These are phyloP conservation scores for Phytopythium oedochilum DNA, from an alignment of 352 stramenopile species.

Conservation along the genomic window DNA sequence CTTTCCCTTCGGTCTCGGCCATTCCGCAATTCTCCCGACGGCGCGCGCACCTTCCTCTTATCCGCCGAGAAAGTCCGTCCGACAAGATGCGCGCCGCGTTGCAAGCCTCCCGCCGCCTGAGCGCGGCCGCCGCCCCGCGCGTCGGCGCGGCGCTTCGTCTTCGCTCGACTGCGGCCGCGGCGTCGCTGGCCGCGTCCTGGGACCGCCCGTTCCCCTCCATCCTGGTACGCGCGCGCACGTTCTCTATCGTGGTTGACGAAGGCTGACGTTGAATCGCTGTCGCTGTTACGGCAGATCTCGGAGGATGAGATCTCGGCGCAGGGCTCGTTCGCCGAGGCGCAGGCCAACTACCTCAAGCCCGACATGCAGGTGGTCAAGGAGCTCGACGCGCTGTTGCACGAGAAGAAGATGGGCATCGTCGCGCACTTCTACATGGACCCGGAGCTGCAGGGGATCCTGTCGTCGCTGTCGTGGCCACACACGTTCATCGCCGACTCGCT, in stretches of 20 bases:
- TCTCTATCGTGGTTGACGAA: no score
- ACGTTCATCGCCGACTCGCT: slow-evolving; percentile 96
- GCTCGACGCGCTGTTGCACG: slow-evolving; percentile 81
- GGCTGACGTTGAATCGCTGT: no score
- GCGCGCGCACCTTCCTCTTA: not conserved
- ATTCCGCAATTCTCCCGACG: slow-evolving; percentile 11
- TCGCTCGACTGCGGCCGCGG: slow-evolving; percentile 24
- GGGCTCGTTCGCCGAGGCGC: slow-evolving; percentile 85
- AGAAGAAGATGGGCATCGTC: slow-evolving; percentile 95
- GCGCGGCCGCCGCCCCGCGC: slow-evolving; percentile 3
- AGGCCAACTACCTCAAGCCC: slow-evolving; percentile 84
- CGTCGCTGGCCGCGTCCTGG: slow-evolving; percentile 62
- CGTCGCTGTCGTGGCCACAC: slow-evolving; percentile 81
- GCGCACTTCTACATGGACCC: slow-evolving; percentile 99
- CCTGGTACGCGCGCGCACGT: slow-evolving; percentile 25
- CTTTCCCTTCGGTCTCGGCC: slow-evolving; percentile 1
- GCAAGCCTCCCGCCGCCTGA: slow-evolving; percentile 19
- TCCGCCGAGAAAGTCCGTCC: not conserved
- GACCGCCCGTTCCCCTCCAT: slow-evolving; percentile 77
- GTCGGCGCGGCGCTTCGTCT: not conserved
- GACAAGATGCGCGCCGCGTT: slow-evolving; percentile 29
- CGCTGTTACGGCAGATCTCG: no score
- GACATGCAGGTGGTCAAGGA: slow-evolving; percentile 84
- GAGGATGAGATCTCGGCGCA: slow-evolving; percentile 69
- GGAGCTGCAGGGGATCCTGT: slow-evolving; percentile 87